A percentile compares a stretch with the other conserved stretches of the same genome.
phyloP scores from a whole-genome alignment of 345 rosid genomes.

The Anacardium occidentale region DNA sequence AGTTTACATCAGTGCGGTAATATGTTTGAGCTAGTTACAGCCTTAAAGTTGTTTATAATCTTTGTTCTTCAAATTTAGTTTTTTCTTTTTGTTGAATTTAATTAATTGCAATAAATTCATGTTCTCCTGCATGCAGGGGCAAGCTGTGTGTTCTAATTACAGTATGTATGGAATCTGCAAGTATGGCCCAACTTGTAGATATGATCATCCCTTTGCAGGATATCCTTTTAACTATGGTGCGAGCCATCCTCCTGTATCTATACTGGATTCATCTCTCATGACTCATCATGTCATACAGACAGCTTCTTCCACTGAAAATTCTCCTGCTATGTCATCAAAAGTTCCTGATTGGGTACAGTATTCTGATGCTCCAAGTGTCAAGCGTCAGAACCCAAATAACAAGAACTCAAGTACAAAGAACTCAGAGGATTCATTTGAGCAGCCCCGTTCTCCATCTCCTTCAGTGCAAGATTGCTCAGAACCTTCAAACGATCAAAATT shows the following conservation, averaged over 20 bases:
- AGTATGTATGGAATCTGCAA: constrained; percentile 63
- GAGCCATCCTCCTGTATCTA: constrained; percentile 42
- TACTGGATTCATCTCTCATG: constrained; percentile 43
- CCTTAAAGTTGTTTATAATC: not conserved
- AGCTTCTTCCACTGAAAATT: constrained; percentile 30
- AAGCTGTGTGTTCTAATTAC: constrained; percentile 62
- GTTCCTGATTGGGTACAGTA: constrained; percentile 31
- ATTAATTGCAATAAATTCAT: not conserved
- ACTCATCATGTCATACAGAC: constrained; percentile 38
- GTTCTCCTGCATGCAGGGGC: constrained; percentile 52
- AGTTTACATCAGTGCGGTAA: not conserved
- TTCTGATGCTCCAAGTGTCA: constrained; percentile 29
- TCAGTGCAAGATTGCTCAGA: constrained; percentile 36
- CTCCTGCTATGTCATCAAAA: constrained; percentile 28
- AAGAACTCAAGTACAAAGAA: constrained; percentile 28
- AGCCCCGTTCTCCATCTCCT: constrained; percentile 33
- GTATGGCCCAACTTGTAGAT: constrained; percentile 69
- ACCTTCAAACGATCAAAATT: constrained; percentile 33
- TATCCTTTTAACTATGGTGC: constrained; percentile 42
- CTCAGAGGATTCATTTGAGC: constrained; percentile 36
- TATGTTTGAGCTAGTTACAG: not conserved
- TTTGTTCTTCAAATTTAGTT: not conserved
- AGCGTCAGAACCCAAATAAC: constrained; percentile 27
- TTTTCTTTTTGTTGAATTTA: not conserved
- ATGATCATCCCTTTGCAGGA: constrained; percentile 59